phyloP scores from a whole-genome alignment of 345 rosid species.

The Dovyalis caffra region DNA sequence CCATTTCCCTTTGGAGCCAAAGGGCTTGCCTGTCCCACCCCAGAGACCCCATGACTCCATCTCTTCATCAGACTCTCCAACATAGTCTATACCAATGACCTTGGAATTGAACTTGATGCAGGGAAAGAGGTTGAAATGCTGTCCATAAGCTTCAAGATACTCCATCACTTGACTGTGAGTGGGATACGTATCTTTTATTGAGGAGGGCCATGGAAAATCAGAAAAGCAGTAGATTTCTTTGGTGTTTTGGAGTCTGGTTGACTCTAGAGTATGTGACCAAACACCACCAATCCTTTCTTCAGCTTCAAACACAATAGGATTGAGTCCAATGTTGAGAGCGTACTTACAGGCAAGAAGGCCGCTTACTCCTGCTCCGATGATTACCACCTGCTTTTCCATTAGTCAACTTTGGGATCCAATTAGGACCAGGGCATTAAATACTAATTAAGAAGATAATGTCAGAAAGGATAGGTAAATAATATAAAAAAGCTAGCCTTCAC shows the following conservation, averaged over 20 bases:
- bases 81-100: slow-evolving; percentile 29
- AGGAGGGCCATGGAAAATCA: slow-evolving; percentile 46
- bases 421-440: not conserved
- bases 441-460: no score
- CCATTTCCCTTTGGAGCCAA: slow-evolving; percentile 42
- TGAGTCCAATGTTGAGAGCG: slow-evolving; percentile 27
- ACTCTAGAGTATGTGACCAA: slow-evolving; percentile 26
- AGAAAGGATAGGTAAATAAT: no score
- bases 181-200: slow-evolving; percentile 23
- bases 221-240: slow-evolving; percentile 26
- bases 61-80: slow-evolving; percentile 33
- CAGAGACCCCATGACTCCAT: slow-evolving; percentile 35
- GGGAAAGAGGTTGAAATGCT: slow-evolving; percentile 19
- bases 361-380: slow-evolving; percentile 42
- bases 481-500: no score
- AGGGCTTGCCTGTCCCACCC: slow-evolving; percentile 40
- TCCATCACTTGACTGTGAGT: slow-evolving; percentile 17
- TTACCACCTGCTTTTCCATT: slow-evolving; percentile 37
- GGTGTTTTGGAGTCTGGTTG: slow-evolving; percentile 32
- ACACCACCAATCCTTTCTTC: slow-evolving; percentile 28
- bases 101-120: slow-evolving; percentile 33
- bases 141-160: slow-evolving; percentile 32
- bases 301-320: slow-evolving; percentile 40
- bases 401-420: not conserved
- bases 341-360: slow-evolving; percentile 48